These are phyloP conservation scores for Serendipita sp. DNA, from an alignment of 768 basidiomycete species.

Conservation along the genomic window DNA sequence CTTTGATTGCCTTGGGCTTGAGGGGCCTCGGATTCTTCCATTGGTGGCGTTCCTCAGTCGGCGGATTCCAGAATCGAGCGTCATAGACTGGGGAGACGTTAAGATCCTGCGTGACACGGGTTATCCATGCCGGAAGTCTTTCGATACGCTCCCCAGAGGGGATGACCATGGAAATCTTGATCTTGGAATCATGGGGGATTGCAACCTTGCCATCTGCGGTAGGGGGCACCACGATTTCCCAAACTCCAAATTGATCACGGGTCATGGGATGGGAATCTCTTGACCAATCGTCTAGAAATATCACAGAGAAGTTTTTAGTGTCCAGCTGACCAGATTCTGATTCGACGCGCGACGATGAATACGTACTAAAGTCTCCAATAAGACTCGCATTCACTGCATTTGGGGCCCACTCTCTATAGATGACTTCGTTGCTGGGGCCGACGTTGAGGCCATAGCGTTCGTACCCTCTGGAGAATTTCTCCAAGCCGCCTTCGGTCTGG, in stretches of 20 bases:
- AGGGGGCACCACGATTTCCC: slow-evolving; percentile 69
- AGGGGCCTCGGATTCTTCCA: slow-evolving; percentile 69
- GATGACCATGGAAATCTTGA: slow-evolving; percentile 95
- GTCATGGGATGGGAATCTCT: slow-evolving; percentile 74
- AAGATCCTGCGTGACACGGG: slow-evolving; percentile 88
- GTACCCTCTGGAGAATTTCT: slow-evolving; percentile 67
- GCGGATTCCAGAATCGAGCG: slow-evolving; percentile 98
- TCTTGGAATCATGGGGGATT: slow-evolving; percentile 87
- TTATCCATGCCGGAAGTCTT: slow-evolving; percentile 87
- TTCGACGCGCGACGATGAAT: not conserved
- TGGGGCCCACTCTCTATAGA: slow-evolving; percentile 95
- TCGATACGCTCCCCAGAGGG: slow-evolving; percentile 70
- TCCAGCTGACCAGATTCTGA: not conserved
- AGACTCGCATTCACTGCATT: slow-evolving; percentile 67
- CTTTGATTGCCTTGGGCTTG: slow-evolving; percentile 49
- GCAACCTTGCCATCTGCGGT: slow-evolving; percentile 50
- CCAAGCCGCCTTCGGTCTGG: slow-evolving; percentile 68
- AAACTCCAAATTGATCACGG: slow-evolving; percentile 73
- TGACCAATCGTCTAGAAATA: slow-evolving; percentile 64
- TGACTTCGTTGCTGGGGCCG: slow-evolving; percentile 44
- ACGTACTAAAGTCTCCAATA: slow-evolving; percentile 95
- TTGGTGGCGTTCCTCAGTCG: slow-evolving; percentile 47
- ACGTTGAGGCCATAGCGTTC: slow-evolving; percentile 58
- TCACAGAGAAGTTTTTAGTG: not conserved
- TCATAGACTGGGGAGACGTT: slow-evolving; percentile 83